phyloP scores from a whole-genome alignment of 208 protist genomes.

The Sergeia podlipaevii region DNA sequence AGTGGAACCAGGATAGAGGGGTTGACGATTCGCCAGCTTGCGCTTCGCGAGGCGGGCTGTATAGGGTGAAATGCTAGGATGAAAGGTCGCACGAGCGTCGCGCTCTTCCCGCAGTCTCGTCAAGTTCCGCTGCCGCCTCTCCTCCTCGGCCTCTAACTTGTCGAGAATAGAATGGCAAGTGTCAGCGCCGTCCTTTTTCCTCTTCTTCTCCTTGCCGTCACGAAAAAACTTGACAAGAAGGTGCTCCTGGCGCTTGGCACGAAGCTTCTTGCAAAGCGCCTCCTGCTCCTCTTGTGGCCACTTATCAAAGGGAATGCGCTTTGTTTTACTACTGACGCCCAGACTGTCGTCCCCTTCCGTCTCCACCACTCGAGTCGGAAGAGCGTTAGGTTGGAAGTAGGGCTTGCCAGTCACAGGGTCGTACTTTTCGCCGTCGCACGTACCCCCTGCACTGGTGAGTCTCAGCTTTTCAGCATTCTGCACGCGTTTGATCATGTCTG shows the following conservation, averaged over 20 bases:
- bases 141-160: slow-evolving; percentile 21
- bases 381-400: slow-evolving; percentile 54
- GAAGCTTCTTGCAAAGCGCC: slow-evolving; percentile 23
- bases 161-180: slow-evolving; percentile 16
- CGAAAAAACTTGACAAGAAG: slow-evolving; percentile 29
- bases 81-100: slow-evolving; percentile 29
- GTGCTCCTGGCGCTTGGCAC: slow-evolving; percentile 20
- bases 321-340: too few species aligned
- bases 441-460: slow-evolving; percentile 21
- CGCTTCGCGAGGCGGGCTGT: slow-evolving; percentile 22
- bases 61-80: slow-evolving; percentile 22
- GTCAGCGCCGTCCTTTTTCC: slow-evolving; percentile 6
- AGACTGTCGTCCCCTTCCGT: slow-evolving; percentile 32
- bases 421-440: slow-evolving; percentile 20
- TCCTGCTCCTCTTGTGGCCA: slow-evolving; percentile 33
- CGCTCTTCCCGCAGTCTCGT: slow-evolving; percentile 14
- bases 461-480: slow-evolving; percentile 19
- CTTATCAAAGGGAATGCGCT: slow-evolving; percentile 37
- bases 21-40: too few species aligned
- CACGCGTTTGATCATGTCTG: slow-evolving; percentile 34
- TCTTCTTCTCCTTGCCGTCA: slow-evolving; percentile 8
- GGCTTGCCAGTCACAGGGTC: slow-evolving; percentile 42
- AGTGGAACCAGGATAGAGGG: too few species aligned
- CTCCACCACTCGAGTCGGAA: slow-evolving; percentile 49
- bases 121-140: slow-evolving; percentile 14